Evolutionary conservation across 306 rosid species (phyloP).

Genomic region (Glycine tomentella): DNA sequence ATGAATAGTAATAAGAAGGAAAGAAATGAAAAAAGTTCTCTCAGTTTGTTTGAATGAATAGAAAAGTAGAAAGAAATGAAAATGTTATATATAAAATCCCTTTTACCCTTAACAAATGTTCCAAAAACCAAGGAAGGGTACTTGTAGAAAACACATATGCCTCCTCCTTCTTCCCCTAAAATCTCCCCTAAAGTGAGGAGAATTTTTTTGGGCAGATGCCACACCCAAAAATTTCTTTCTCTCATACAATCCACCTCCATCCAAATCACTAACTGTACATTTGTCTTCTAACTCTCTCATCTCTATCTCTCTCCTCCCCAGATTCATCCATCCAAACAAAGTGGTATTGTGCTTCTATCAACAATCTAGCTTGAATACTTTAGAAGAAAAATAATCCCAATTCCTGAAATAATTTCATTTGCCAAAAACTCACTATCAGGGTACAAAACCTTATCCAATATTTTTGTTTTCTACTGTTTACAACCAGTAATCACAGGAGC

Average conservation of each 20-base stretch:
- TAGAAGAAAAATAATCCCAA: background rate
- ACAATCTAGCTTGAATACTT: background rate
- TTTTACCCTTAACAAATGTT: background rate
- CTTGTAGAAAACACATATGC: background rate
- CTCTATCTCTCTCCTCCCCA: background rate
- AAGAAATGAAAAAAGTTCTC: background rate
- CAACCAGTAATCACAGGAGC: background rate
- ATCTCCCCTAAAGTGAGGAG: background rate
- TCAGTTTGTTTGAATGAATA: background rate
- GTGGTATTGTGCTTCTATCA: background rate
- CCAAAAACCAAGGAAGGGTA: background rate
- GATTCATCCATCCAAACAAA: constrained; percentile 1
- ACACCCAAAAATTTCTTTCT: background rate
- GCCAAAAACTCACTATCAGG: background rate
- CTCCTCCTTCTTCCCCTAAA: background rate
- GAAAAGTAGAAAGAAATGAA: background rate
- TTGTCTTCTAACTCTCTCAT: background rate
- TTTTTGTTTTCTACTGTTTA: background rate
- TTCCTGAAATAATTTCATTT: constrained; percentile 2
- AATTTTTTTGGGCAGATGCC: background rate
- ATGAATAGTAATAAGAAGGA: background rate
- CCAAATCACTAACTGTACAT: background rate
- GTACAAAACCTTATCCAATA: background rate
- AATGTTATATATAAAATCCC: background rate
- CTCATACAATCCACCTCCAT: background rate